These are phyloP conservation scores for Limtongozyma cylindracea DNA, from an alignment of 805 yeast species.

Conservation along the genomic window DNA sequence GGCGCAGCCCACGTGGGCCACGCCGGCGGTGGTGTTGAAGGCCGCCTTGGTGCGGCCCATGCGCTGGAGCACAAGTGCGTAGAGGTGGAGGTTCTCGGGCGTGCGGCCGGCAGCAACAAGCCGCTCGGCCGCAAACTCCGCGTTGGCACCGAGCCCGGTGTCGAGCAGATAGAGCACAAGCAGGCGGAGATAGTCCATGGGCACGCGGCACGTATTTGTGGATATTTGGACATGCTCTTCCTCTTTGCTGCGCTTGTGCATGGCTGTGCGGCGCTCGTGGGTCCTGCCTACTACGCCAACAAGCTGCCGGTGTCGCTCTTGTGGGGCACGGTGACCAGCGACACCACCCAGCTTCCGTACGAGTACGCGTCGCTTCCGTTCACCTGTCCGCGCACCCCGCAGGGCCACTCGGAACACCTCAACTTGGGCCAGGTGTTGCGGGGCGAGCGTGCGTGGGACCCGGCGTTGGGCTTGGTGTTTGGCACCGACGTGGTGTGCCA, in stretches of 20 bases:
- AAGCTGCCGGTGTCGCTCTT: slow-evolving; percentile 47
- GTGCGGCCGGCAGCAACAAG: slow-evolving; percentile 36
- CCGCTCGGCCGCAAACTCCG: slow-evolving; percentile 73
- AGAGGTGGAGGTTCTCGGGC: slow-evolving; percentile 38
- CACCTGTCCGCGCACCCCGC: slow-evolving; percentile 40
- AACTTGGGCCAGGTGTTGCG: slow-evolving; percentile 55
- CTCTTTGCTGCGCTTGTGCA: too few relatives aligned
- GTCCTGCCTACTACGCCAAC: too few relatives aligned
- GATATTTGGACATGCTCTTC: too few relatives aligned
- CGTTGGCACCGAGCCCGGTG: slow-evolving; percentile 41
- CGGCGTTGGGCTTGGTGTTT: slow-evolving; percentile 41
- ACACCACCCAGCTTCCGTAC: slow-evolving; percentile 50
- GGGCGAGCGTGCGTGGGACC: slow-evolving; percentile 62
- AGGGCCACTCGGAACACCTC: slow-evolving; percentile 22
- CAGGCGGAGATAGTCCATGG: slow-evolving; percentile 31
- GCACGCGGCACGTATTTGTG: too few relatives aligned
- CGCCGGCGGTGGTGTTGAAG: slow-evolving; percentile 10
- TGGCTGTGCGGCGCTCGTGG: too few relatives aligned
- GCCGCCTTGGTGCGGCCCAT: slow-evolving; percentile 37
- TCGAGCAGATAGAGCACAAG: slow-evolving; percentile 48
- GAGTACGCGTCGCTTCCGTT: slow-evolving; percentile 60
- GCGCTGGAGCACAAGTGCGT: slow-evolving; percentile 40
- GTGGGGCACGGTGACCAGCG: slow-evolving; percentile 62
- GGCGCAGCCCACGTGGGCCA: slow-evolving; percentile 42
- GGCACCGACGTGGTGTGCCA: slow-evolving; percentile 42